Evolutionary conservation across 352 stramenopile genomes (phyloP).

Genomic region (Pythium oligandrum): DNA sequence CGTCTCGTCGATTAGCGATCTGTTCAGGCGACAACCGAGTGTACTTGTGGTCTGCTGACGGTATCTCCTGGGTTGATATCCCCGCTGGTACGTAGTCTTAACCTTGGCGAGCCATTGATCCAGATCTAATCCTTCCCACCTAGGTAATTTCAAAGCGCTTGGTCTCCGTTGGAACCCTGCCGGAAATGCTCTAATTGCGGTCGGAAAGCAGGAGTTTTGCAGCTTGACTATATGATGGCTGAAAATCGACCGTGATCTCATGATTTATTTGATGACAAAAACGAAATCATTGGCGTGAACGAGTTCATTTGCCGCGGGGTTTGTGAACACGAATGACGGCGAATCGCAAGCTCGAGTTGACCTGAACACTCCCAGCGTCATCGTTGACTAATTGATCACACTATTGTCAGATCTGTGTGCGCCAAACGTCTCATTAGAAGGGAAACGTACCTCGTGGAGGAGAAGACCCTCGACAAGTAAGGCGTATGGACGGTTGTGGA

Average conservation of each 20-base stretch:
- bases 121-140: neutral
- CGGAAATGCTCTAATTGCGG: slow-evolving; percentile 41
- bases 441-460: slow-evolving; percentile 37
- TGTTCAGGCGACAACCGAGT: slow-evolving; percentile 57
- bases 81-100: slow-evolving; percentile 24
- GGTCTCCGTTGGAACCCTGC: slow-evolving; percentile 61
- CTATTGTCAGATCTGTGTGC: too few relatives aligned
- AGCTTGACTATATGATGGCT: slow-evolving; percentile 37
- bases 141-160: slow-evolving; percentile 65
- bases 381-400: slow-evolving; percentile 27
- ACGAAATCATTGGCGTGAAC: slow-evolving; percentile 55
- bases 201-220: slow-evolving; percentile 71
- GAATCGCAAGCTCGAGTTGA: slow-evolving; percentile 26
- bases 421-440: too few relatives aligned
- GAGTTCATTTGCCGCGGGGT: slow-evolving; percentile 51
- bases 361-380: slow-evolving; percentile 58
- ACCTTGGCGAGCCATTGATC: neutral
- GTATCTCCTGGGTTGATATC: slow-evolving; percentile 72
- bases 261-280: slow-evolving; percentile 57
- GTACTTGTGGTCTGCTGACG: slow-evolving; percentile 59
- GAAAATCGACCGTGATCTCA: neutral
- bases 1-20: slow-evolving; percentile 43
- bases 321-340: slow-evolving; percentile 60
- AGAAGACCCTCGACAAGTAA: slow-evolving; percentile 52
- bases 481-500: slow-evolving; percentile 55